Evolutionary conservation across 192 early-diverging fungal genomes (phyloP).

Genomic region (Fimicolochytrium jonesii): DNA sequence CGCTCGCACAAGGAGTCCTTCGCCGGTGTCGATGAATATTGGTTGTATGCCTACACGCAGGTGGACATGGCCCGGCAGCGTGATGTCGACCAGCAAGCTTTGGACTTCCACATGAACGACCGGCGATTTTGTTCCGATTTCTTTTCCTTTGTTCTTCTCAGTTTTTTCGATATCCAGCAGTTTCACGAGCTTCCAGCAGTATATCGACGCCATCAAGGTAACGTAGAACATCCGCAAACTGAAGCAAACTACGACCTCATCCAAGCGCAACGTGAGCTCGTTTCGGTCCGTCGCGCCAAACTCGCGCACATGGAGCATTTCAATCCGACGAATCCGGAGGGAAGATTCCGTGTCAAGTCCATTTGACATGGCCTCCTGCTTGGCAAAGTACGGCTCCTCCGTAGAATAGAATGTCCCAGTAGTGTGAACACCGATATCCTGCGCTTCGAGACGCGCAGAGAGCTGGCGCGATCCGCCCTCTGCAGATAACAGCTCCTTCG

Average conservation of each 20-base stretch:
- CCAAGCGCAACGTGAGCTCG: conserved; percentile 2
- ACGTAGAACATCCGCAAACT: conserved; percentile 15
- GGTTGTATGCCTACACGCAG: not conserved
- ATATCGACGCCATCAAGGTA: conserved; percentile 7
- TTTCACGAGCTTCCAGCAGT: conserved; percentile 13
- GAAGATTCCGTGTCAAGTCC: too few species aligned
- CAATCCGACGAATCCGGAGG: too few species aligned
- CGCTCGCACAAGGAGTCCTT: not conserved
- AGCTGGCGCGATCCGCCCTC: not conserved
- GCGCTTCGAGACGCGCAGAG: not conserved
- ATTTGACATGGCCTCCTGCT: too few species aligned
- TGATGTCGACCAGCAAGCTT: not conserved
- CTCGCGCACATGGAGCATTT: too few species aligned
- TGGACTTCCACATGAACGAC: not conserved
- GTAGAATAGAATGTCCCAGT: too few species aligned
- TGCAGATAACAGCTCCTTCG: too few species aligned
- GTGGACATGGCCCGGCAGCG: conserved; percentile 15
- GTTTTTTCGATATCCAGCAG: not conserved
- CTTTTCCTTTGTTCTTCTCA: not conserved
- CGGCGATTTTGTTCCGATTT: not conserved
- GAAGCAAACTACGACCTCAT: conserved; percentile 1
- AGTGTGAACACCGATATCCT: too few species aligned
- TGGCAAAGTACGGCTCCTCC: too few species aligned
- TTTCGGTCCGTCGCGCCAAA: too few species aligned
- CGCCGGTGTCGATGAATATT: too few species aligned